phyloP scores from a whole-genome alignment of 352 stramenopile species.

The Hyphochytrium catenoides region DNA sequence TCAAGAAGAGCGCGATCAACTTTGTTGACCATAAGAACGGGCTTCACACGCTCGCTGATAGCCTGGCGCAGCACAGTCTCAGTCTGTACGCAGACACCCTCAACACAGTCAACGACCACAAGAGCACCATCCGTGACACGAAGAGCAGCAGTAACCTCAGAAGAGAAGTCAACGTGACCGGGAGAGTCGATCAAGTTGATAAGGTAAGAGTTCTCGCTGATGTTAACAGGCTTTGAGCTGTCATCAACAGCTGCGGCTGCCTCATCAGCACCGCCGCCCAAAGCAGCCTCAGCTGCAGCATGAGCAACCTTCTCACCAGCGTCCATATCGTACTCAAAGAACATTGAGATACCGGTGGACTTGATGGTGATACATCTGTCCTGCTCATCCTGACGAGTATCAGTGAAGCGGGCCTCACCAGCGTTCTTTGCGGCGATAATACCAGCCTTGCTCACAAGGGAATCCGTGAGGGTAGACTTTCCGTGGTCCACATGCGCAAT shows the following conservation, averaged over 20 bases:
- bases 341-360: constrained; percentile 99
- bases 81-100: constrained; percentile 98
- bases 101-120: constrained; percentile 97
- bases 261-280: constrained; percentile 10
- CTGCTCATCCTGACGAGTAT: constrained; percentile 98
- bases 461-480: constrained; percentile 97
- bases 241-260: constrained; percentile 10
- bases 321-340: constrained; percentile 99
- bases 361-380: constrained; percentile 99
- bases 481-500: constrained; percentile 99
- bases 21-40: constrained; percentile 99
- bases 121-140: constrained; percentile 98
- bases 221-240: constrained; percentile 30
- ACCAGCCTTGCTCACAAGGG: constrained; percentile 94
- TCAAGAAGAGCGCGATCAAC: constrained; percentile 95
- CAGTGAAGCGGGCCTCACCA: constrained; percentile 93
- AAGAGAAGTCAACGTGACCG: constrained; percentile 99
- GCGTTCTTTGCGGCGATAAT: constrained; percentile 97
- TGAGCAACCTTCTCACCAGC: constrained; percentile 54
- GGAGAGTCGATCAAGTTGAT: constrained; percentile 99
- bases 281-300: constrained; percentile 18
- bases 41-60: constrained; percentile 89
- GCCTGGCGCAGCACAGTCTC: constrained; percentile 97
- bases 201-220: constrained; percentile 93
- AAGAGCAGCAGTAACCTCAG: constrained; percentile 94